These are phyloP conservation scores for Haberlea rhodopensis DNA, from an alignment of 257 asterid species.

Conservation along the genomic window DNA sequence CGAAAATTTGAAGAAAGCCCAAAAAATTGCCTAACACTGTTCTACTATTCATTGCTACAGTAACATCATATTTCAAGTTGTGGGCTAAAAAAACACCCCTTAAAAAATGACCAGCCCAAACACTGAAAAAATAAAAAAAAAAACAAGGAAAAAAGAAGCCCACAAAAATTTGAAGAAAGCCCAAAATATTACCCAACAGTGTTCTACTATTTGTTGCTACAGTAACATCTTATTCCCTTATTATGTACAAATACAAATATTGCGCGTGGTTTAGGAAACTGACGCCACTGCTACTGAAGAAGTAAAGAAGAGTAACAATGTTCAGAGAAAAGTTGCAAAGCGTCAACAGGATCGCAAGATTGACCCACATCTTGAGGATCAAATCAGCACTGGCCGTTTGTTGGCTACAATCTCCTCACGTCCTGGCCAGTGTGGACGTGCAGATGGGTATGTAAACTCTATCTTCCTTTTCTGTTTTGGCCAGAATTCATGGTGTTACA, in stretches of 20 bases:
- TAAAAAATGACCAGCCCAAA: no score
- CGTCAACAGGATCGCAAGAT: slow-evolving; percentile 43
- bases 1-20: no score
- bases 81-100: no score
- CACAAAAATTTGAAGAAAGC: no score
- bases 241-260: neutral
- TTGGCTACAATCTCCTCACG: slow-evolving; percentile 44
- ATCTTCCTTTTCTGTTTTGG: neutral
- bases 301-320: slow-evolving; percentile 43
- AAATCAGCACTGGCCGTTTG: slow-evolving; percentile 37
- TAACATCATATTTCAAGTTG: no score
- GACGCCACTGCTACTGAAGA: slow-evolving; percentile 37
- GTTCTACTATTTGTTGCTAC: no score
- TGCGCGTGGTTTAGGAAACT: slow-evolving; percentile 25
- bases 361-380: slow-evolving; percentile 44
- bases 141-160: no score
- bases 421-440: slow-evolving; percentile 47
- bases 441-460: slow-evolving; percentile 36
- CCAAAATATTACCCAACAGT: no score
- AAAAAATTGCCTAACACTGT: no score
- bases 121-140: no score
- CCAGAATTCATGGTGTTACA: neutral
- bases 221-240: no score
- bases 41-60: no score
- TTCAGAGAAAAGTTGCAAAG: slow-evolving; percentile 34